Conservation (phyloP, 139 green algal genomes). For the Mychonastes homosphaera region DNA sequence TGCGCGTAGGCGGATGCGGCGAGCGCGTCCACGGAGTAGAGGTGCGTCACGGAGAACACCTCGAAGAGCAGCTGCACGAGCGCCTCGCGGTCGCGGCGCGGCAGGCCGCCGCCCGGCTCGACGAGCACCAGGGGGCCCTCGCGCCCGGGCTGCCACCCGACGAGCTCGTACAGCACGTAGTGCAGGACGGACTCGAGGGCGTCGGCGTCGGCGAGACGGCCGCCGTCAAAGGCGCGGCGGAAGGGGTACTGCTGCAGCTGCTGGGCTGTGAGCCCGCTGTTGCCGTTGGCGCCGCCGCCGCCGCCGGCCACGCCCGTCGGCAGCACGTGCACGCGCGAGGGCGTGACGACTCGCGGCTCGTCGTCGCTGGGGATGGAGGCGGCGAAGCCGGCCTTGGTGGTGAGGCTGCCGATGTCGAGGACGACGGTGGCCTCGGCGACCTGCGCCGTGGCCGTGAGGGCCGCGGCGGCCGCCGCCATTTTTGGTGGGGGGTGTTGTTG, state of each 20-base stretch:
- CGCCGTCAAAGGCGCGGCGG: constrained; percentile 18
- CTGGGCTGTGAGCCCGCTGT: not conserved
- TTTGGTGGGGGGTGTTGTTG: no score
- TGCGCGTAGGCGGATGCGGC: constrained; percentile 62
- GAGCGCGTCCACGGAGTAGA: constrained; percentile 55
- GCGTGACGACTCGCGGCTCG: constrained; percentile 43
- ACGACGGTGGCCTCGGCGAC: constrained; percentile 40
- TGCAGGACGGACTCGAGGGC: constrained; percentile 57
- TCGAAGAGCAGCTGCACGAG: constrained; percentile 74
- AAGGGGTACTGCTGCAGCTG: not conserved
- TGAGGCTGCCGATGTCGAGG: constrained; percentile 51
- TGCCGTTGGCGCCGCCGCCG: not conserved
- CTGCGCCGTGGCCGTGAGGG: no score
- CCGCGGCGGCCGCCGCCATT: no score
- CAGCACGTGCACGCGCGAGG: constrained; percentile 5
- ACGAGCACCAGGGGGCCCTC: constrained; percentile 57
- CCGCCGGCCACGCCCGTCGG: not conserved
- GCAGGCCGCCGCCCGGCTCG: constrained; percentile 54
- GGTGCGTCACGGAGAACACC: constrained; percentile 43
- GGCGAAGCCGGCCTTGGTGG: constrained; percentile 50
- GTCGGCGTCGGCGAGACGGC: constrained; percentile 44
- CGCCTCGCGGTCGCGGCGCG: constrained; percentile 50
- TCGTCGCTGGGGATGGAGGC: constrained; percentile 46
- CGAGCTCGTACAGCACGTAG: constrained; percentile 50
- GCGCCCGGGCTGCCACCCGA: constrained; percentile 55